A percentile compares a stretch with the other conserved stretches of the same genome.
Evolutionary conservation across 2,329 filamentous ascomycete species (phyloP).

Genomic region (Scopulariopsis brevicaulis): DNA sequence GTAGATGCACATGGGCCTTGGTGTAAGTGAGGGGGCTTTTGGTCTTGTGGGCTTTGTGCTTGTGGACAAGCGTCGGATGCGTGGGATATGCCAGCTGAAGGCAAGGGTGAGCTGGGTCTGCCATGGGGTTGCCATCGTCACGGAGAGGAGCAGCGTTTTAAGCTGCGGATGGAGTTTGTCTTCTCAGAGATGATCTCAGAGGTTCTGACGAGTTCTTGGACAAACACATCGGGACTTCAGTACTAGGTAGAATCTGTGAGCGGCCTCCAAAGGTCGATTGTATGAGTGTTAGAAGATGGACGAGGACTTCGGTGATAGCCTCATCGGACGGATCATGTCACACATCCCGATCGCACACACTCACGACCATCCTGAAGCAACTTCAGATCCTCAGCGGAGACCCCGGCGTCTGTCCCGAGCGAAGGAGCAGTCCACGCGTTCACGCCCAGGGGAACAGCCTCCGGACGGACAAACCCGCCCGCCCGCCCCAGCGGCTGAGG

Average conservation of each 20-base stretch:
- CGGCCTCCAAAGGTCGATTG: not conserved
- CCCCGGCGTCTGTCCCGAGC: not conserved
- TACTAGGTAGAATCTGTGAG: not conserved
- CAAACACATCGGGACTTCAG: not conserved
- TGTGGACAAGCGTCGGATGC: not conserved
- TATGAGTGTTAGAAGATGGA: not conserved
- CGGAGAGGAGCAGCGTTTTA: not conserved
- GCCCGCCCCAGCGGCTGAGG: too few species aligned
- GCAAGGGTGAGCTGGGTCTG: not conserved
- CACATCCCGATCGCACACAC: not conserved
- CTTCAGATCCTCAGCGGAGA: not conserved
- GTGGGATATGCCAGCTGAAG: not conserved
- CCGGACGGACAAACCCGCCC: too few species aligned
- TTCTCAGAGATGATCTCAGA: not conserved
- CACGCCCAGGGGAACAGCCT: too few species aligned
- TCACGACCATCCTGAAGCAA: not conserved
- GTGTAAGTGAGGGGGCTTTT: not conserved
- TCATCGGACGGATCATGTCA: not conserved
- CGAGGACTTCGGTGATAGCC: not conserved
- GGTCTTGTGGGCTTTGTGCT: not conserved
- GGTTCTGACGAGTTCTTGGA: not conserved
- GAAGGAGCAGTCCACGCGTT: not conserved
- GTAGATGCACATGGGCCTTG: conserved; percentile 2
- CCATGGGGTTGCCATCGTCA: not conserved
- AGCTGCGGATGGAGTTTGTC: not conserved